A percentile compares a stretch with the other conserved stretches of the same genome.
These are phyloP conservation scores for Phanerodontia chrysosporium DNA, from an alignment of 768 basidiomycete species.

Conservation along the genomic window DNA sequence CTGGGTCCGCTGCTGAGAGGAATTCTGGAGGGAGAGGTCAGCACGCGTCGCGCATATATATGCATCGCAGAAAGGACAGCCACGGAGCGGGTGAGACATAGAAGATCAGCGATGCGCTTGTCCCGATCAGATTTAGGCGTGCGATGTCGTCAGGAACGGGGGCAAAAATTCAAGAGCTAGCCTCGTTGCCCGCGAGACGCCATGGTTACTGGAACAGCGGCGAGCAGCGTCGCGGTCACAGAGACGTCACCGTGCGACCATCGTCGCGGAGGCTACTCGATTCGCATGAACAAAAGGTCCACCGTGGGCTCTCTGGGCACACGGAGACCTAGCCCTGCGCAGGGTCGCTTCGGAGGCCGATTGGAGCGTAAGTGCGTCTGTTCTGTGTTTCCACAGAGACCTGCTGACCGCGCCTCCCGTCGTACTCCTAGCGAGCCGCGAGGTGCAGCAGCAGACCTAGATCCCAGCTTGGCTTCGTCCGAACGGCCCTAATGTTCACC, in stretches of 20 bases:
- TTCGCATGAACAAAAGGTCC: neutral
- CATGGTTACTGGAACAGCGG: neutral
- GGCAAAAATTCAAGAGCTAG: neutral
- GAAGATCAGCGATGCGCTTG: neutral
- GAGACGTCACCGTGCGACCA: neutral
- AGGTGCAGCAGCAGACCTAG: no score
- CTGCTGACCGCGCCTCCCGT: no score
- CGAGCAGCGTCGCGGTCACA: neutral
- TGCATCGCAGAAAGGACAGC: neutral
- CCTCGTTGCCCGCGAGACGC: neutral
- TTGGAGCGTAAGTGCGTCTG: neutral
- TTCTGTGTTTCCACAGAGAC: no score
- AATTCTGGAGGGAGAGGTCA: conserved; percentile 40
- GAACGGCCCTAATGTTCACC: no score
- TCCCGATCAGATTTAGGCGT: neutral
- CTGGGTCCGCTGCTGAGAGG: conserved; percentile 53
- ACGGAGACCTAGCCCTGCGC: neutral
- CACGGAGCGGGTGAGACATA: neutral
- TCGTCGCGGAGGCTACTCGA: neutral
- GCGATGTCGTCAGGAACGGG: neutral
- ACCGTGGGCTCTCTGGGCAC: neutral
- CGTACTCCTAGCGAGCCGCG: no score
- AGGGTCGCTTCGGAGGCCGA: neutral
- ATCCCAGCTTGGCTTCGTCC: no score
- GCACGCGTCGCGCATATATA: neutral